A percentile compares a stretch with the other conserved stretches of the same genome.
Evolutionary conservation across 1,139 yeast genomes (phyloP).

Genomic region (Spathaspora sp.): DNA sequence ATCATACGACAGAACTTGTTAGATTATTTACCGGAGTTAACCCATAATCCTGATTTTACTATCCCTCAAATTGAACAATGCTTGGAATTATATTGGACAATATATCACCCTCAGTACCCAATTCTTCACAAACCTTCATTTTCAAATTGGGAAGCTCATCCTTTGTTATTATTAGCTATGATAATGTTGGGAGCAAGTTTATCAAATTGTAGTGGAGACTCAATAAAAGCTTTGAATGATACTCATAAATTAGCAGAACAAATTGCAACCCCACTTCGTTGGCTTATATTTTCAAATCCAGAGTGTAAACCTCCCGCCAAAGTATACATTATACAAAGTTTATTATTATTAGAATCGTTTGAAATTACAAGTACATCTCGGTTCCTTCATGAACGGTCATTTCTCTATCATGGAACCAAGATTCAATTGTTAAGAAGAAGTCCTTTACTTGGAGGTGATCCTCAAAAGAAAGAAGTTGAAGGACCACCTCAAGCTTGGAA

Average conservation of each 20-base stretch:
- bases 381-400: slow-evolving; percentile 65
- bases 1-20: slow-evolving; percentile 28
- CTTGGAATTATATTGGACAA: slow-evolving; percentile 48
- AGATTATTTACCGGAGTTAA: slow-evolving; percentile 31
- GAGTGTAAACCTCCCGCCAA: slow-evolving; percentile 56
- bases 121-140: slow-evolving; percentile 63
- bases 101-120: slow-evolving; percentile 61
- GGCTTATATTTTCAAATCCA: slow-evolving; percentile 54
- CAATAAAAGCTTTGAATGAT: slow-evolving; percentile 16
- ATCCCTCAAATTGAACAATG: slow-evolving; percentile 24
- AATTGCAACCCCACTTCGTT: slow-evolving; percentile 63
- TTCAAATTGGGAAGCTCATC: slow-evolving; percentile 49
- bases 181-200: slow-evolving; percentile 55
- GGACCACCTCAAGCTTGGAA: slow-evolving; percentile 25
- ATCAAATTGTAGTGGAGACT: slow-evolving; percentile 17
- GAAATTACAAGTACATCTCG: slow-evolving; percentile 52
- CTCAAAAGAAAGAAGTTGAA: slow-evolving; percentile 28
- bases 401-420: slow-evolving; percentile 72
- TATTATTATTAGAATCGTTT: slow-evolving; percentile 57
- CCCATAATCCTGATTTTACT: slow-evolving; percentile 27
- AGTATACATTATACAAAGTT: slow-evolving; percentile 64
- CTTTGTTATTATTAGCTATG: slow-evolving; percentile 53
- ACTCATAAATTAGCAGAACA: slow-evolving; percentile 27
- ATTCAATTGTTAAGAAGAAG: slow-evolving; percentile 68
- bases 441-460: slow-evolving; percentile 67